Evolutionary conservation across 75 land plant species (phyloP).

Genomic region (Isoetes taiwanensis): DNA sequence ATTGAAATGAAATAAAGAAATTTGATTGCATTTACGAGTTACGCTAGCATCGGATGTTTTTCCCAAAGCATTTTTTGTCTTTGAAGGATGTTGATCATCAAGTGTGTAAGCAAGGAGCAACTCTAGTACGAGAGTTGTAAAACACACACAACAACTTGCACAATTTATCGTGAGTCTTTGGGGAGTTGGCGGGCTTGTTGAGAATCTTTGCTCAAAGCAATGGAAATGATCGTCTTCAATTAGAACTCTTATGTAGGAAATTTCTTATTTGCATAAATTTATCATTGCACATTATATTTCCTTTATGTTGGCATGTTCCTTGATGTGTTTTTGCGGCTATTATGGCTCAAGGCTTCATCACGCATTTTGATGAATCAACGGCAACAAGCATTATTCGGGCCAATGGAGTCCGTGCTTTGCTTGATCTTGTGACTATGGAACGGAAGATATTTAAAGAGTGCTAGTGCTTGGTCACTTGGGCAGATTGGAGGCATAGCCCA

Average conservation of each 20-base stretch:
- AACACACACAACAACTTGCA: too few relatives aligned
- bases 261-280: too few relatives aligned
- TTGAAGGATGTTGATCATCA: constrained; percentile 7
- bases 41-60: too few relatives aligned
- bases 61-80: background rate
- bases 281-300: too few relatives aligned
- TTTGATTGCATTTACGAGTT: background rate
- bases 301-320: background rate
- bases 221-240: constrained; percentile 13
- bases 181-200: too few relatives aligned
- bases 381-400: background rate
- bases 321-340: background rate
- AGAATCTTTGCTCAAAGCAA: constrained; percentile 10
- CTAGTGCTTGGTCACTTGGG: constrained; percentile 4
- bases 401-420: background rate
- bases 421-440: background rate
- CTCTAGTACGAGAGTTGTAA: too few relatives aligned
- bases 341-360: background rate
- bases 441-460: background rate
- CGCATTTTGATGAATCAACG: background rate
- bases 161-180: too few relatives aligned
- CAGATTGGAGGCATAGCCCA: constrained; percentile 6
- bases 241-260: too few relatives aligned
- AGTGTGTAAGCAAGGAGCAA: too few relatives aligned
- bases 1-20: background rate